Evolutionary conservation across 192 early-diverging fungal genomes (phyloP).

Genomic region (Coemansia sp.): DNA sequence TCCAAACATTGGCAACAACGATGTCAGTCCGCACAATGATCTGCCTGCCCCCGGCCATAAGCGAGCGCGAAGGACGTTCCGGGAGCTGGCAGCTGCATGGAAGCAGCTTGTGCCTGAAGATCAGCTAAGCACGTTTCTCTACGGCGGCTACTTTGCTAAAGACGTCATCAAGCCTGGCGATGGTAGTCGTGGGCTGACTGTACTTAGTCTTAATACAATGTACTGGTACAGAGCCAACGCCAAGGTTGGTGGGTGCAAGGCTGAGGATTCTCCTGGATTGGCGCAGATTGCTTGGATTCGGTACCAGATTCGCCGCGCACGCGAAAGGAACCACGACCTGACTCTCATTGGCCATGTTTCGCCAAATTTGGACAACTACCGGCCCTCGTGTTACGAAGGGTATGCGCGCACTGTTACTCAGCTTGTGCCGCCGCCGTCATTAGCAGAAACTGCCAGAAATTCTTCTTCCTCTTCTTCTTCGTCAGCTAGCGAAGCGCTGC

Average conservation of each 20-base stretch:
- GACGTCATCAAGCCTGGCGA: slow-evolving; percentile 45
- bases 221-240: slow-evolving; percentile 74
- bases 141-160: slow-evolving; percentile 66
- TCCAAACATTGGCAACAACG: slow-evolving; percentile 66
- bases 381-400: slow-evolving; percentile 49
- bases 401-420: slow-evolving; percentile 55
- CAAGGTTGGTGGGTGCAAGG: slow-evolving; percentile 63
- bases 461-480: not conserved
- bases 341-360: slow-evolving; percentile 69
- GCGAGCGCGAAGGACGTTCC: slow-evolving; percentile 55
- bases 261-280: slow-evolving; percentile 59
- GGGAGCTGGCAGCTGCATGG: slow-evolving; percentile 59
- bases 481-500: not conserved
- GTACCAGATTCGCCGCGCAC: slow-evolving; percentile 55
- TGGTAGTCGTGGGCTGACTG: slow-evolving; percentile 45
- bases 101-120: slow-evolving; percentile 59
- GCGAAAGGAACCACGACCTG: slow-evolving; percentile 51
- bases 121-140: slow-evolving; percentile 61
- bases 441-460: not conserved
- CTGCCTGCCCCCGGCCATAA: slow-evolving; percentile 51
- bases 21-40: slow-evolving; percentile 71
- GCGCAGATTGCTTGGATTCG: slow-evolving; percentile 71
- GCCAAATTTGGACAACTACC: slow-evolving; percentile 58
- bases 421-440: slow-evolving; percentile 18
- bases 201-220: slow-evolving; percentile 68